Conservation (phyloP, 257 asterid genomes). For the Thymus mandschuricus region DNA sequence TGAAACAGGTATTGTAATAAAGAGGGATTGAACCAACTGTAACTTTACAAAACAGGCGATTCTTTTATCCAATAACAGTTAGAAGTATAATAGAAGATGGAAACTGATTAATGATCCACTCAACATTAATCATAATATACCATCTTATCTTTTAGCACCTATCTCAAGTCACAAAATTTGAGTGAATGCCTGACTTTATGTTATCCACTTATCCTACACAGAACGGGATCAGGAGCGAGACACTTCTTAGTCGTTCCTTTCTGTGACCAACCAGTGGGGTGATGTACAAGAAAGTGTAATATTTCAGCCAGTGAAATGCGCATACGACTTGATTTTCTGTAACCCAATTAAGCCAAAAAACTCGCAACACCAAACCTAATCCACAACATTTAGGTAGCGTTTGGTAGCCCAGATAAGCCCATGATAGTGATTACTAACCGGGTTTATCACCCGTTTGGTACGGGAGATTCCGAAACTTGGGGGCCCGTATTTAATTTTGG, state of each 20-base stretch:
- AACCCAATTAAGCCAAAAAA: conserved; percentile 22
- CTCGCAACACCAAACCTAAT: not conserved
- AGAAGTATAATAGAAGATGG: not conserved
- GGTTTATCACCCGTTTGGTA: too few relatives aligned
- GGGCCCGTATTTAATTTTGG: too few relatives aligned
- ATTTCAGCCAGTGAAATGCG: conserved; percentile 11
- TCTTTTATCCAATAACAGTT: not conserved
- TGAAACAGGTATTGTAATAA: not conserved
- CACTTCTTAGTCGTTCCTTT: conserved; percentile 16
- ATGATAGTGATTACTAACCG: too few relatives aligned
- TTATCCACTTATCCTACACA: not conserved
- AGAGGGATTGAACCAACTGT: not conserved
- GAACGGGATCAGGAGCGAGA: conserved; percentile 15
- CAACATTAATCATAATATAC: not conserved
- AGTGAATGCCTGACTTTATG: not conserved
- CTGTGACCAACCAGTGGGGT: conserved; percentile 19
- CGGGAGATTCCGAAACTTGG: too few relatives aligned
- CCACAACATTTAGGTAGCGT: not conserved
- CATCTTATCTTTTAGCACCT: conserved; percentile 24
- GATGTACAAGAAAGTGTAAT: conserved; percentile 8
- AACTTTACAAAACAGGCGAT: not conserved
- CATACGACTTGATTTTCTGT: conserved; percentile 9
- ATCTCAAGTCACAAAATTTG: conserved; percentile 16
- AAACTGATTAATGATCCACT: not conserved
- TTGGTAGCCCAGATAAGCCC: too few relatives aligned